A percentile compares a stretch with the other conserved stretches of the same genome.
Conservation (phyloP, 192 early-diverging fungal species). For the Kickxella alabastrina region DNA sequence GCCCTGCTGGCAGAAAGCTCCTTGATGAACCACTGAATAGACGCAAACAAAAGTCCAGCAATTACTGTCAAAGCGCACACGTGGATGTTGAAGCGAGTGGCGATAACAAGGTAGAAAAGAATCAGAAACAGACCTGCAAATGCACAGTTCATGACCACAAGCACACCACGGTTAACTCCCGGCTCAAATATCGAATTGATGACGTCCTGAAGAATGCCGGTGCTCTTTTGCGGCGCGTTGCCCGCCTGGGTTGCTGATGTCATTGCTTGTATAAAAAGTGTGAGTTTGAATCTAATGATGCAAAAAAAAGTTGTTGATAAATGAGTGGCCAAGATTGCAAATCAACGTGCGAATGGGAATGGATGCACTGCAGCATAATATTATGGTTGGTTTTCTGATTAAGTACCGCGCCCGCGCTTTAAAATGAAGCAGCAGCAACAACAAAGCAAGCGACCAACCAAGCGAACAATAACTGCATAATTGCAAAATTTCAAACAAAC, state of each 20-base stretch:
- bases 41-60: slow-evolving; percentile 30
- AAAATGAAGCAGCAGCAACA: too few species aligned
- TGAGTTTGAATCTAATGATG: neutral
- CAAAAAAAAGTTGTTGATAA: too few species aligned
- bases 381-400: slow-evolving; percentile 8
- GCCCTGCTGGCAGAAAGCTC: slow-evolving; percentile 9
- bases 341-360: neutral
- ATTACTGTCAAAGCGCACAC: slow-evolving; percentile 41
- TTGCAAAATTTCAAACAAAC: too few species aligned
- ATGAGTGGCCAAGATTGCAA: neutral
- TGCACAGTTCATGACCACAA: slow-evolving; percentile 47
- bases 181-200: slow-evolving; percentile 53
- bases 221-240: slow-evolving; percentile 9
- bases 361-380: neutral
- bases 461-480: too few species aligned
- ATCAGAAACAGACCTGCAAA: slow-evolving; percentile 44
- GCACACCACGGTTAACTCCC: slow-evolving; percentile 51
- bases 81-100: slow-evolving; percentile 45
- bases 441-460: too few species aligned
- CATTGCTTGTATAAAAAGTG: neutral
- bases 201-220: slow-evolving; percentile 44
- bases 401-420: too few species aligned
- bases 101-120: slow-evolving; percentile 35
- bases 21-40: slow-evolving; percentile 46
- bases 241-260: neutral